Conservation (phyloP, 352 stramenopile genomes). For the Halophytophthora batemanensis region DNA sequence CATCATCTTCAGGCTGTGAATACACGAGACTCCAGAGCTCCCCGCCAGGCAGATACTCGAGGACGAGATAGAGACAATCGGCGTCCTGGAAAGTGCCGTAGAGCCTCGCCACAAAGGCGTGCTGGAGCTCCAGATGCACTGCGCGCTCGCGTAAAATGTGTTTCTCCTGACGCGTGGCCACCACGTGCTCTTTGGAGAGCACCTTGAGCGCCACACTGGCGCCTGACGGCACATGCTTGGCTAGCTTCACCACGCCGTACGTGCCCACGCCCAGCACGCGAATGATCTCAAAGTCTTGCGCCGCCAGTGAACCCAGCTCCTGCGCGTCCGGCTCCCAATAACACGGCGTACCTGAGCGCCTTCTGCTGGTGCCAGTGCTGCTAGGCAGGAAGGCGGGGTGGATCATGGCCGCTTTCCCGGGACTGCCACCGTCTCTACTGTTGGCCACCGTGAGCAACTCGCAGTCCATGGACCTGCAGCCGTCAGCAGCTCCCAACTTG, state of each 20-base stretch:
- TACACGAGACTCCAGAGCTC: constrained; percentile 82
- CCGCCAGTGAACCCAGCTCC: constrained; percentile 36
- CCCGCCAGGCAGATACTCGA: constrained; percentile 76
- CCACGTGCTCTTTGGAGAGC: constrained; percentile 70
- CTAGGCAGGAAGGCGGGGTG: not conserved
- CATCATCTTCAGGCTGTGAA: constrained; percentile 22
- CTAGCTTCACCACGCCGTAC: constrained; percentile 79
- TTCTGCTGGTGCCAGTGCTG: not conserved
- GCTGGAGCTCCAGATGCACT: constrained; percentile 59
- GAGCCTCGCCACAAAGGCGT: constrained; percentile 68
- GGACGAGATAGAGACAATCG: constrained; percentile 76
- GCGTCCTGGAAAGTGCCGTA: constrained; percentile 84
- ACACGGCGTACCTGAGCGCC: constrained; percentile 12
- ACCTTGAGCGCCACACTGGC: constrained; percentile 73
- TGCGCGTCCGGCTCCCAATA: constrained; percentile 29
- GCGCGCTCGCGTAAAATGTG: constrained; percentile 73
- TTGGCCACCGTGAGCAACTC: too few species aligned
- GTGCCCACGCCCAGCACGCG: constrained; percentile 71
- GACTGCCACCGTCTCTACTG: too few species aligned
- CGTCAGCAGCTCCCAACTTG: too few species aligned
- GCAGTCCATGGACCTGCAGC: too few species aligned
- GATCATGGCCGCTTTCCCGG: too few species aligned
- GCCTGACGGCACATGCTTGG: constrained; percentile 54
- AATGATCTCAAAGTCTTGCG: constrained; percentile 64
- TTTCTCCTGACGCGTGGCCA: constrained; percentile 71